Evolutionary conservation across 78 protist genomes (phyloP).

Genomic region (Dictyostelium purpureum): DNA sequence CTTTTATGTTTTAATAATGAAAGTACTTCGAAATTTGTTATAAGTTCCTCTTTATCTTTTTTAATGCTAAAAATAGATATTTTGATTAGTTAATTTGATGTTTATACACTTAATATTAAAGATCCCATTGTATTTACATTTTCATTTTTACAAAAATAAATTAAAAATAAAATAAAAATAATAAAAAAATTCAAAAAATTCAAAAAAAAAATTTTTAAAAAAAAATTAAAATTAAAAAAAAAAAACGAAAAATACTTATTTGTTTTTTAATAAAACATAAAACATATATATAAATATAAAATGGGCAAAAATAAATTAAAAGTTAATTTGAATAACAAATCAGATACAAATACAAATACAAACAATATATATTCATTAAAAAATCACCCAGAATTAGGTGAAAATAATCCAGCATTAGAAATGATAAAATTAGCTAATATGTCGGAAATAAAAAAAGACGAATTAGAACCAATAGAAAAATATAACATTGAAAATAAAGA

Average conservation of each 20-base stretch:
- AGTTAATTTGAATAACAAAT: neutral
- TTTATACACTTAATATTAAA: too few relatives aligned
- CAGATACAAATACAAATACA: neutral
- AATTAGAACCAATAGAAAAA: conserved; percentile 1
- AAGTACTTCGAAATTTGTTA: conserved; percentile 58
- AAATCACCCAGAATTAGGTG: neutral
- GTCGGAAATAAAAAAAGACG: conserved; percentile 4
- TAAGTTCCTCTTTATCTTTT: conserved; percentile 39
- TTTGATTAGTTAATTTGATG: too few relatives aligned
- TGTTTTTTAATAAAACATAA: neutral
- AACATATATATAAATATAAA: neutral
- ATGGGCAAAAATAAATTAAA: conserved; percentile 21
- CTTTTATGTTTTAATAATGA: conserved; percentile 54
- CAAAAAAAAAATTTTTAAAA: neutral
- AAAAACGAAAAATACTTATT: neutral
- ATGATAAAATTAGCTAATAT: conserved; percentile 1
- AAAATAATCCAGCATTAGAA: neutral
- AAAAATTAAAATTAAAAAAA: too few relatives aligned
- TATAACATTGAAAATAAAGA: neutral
- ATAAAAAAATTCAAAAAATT: neutral
- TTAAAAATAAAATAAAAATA: too few relatives aligned
- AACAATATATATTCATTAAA: neutral
- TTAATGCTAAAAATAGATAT: conserved; percentile 4
- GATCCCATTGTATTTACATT: too few relatives aligned
- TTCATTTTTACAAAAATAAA: neutral